phyloP scores from a whole-genome alignment of 177 flowering plant genomes.

The Vitis hybrid region DNA sequence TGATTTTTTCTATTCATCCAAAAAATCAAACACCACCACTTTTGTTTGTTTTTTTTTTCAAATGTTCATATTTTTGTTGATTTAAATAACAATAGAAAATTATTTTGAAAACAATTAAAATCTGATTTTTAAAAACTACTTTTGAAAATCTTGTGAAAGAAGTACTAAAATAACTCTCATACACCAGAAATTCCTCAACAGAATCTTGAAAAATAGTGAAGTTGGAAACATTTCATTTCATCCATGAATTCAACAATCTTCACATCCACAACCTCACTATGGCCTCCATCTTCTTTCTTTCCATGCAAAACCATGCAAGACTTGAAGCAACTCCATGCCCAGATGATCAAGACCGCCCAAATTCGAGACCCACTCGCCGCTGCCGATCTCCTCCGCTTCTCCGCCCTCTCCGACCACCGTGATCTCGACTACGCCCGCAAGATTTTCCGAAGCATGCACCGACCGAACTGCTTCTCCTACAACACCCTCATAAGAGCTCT shows the following conservation, averaged over 20 bases:
- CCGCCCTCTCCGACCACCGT: conserved; percentile 32
- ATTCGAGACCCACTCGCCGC: conserved; percentile 52
- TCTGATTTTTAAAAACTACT: no score
- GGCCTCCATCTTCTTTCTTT: conserved; percentile 31
- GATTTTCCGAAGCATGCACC: conserved; percentile 34
- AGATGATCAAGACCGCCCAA: conserved; percentile 46
- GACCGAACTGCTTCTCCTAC: conserved; percentile 53
- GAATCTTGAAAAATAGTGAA: no score
- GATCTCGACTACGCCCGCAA: conserved; percentile 39
- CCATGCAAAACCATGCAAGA: conserved; percentile 47
- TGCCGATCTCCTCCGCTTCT: conserved; percentile 44
- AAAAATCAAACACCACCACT: no score
- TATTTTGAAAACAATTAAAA: no score
- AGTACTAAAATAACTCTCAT: no score
- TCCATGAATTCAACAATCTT: conserved; percentile 16
- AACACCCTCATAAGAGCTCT: conserved; percentile 58
- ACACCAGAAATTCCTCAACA: no score
- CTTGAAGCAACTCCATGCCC: conserved; percentile 54
- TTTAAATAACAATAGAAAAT: no score
- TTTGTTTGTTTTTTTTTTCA: no score
- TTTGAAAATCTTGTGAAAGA: no score
- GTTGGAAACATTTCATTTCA: no score
- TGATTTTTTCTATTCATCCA: no score
- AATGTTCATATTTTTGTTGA: no score
- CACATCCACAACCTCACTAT: conserved; percentile 14